These are phyloP conservation scores for Funneliformis geosporum DNA, from an alignment of 192 early-diverging fungal genomes.

Conservation along the genomic window DNA sequence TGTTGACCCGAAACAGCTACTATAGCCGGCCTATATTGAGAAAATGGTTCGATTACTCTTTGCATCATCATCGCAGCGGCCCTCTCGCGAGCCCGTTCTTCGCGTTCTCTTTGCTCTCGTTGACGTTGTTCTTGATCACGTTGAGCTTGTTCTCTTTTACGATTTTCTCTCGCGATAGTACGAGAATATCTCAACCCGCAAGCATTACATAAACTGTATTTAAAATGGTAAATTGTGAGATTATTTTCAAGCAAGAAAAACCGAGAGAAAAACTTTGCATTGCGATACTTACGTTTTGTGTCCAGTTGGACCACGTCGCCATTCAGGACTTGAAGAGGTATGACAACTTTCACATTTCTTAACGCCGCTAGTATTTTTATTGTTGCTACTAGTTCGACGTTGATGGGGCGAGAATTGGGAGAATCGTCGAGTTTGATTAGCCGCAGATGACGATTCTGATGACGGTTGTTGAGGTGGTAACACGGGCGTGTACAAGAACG, in stretches of 20 bases:
- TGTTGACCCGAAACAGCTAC: background rate
- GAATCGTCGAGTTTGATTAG: background rate
- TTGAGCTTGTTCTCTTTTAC: conserved; percentile 38
- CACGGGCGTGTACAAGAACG: too few species aligned
- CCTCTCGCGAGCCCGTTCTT: conserved; percentile 2
- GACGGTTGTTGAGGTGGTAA: conserved; percentile 18
- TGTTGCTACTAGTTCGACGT: background rate
- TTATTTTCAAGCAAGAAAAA: background rate
- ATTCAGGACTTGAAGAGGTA: conserved; percentile 55
- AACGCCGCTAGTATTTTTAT: conserved; percentile 33
- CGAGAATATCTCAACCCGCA: conserved; percentile 56
- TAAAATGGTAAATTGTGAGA: background rate
- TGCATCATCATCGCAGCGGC: conserved; percentile 11
- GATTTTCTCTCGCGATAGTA: conserved; percentile 43
- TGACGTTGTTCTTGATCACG: conserved; percentile 14
- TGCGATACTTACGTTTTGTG: conserved; percentile 49
- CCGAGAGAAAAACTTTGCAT: background rate
- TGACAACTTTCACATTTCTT: conserved; percentile 52
- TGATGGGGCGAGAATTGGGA: background rate
- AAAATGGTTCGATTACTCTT: conserved; percentile 4
- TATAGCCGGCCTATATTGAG: background rate
- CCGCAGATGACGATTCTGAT: background rate
- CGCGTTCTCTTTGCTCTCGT: conserved; percentile 19
- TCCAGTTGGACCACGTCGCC: conserved; percentile 58
- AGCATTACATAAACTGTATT: conserved; percentile 55